These are phyloP conservation scores for Ramularia endophylla DNA, from an alignment of 2,329 filamentous ascomycete species.

Conservation along the genomic window DNA sequence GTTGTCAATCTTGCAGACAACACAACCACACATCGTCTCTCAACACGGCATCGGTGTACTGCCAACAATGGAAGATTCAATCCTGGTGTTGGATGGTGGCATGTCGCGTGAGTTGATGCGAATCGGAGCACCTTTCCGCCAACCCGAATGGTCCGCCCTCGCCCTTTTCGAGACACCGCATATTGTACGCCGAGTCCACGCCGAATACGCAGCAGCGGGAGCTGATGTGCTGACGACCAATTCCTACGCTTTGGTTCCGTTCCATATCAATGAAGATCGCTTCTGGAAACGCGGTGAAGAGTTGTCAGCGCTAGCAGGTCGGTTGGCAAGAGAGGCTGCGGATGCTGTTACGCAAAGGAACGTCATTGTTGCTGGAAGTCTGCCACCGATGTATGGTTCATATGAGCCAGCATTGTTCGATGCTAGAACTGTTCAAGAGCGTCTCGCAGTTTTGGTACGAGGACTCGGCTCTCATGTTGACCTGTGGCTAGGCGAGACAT, in stretches of 20 bases:
- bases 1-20: too few species aligned
- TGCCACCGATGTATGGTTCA: conserved; percentile 9
- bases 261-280: conserved; percentile 5
- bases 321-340: conserved; percentile 3
- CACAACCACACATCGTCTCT: too few species aligned
- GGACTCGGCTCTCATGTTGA: conserved; percentile 1
- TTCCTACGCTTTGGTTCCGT: conserved; percentile 5
- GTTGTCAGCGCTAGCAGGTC: conserved; percentile 4
- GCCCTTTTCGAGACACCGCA: conserved; percentile 5
- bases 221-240: conserved; percentile 6
- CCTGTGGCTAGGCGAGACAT: conserved; percentile 7
- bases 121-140: conserved; percentile 3
- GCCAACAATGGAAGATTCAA: too few species aligned
- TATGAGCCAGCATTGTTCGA: conserved; percentile 7
- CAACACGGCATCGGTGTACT: too few species aligned
- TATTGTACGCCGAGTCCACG: conserved; percentile 1
- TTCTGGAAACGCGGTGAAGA: conserved; percentile 3
- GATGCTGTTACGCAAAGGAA: background rate
- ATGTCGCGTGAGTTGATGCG: conserved; percentile 8
- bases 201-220: conserved; percentile 3
- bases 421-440: background rate
- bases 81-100: conserved; percentile 4
- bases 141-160: conserved; percentile 8
- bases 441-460: background rate
- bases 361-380: conserved; percentile 6